Base-by-base conservation (phyloP, 2,329 filamentous ascomycete species). In the Sporothrix phasma region DNA sequence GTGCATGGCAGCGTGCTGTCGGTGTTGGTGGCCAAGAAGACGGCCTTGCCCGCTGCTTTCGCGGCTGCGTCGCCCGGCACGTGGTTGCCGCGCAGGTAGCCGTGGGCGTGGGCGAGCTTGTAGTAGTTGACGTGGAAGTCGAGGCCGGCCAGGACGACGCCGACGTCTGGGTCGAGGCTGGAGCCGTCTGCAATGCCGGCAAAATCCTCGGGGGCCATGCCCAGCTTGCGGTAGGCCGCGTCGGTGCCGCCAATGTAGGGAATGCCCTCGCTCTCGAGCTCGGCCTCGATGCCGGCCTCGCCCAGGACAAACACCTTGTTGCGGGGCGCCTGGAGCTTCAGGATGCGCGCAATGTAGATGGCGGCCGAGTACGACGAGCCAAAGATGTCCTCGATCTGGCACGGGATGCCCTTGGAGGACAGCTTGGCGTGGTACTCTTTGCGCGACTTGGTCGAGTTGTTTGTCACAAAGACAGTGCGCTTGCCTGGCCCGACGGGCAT, bases 371-470 rank as follows among this genome's bases (percentile, higher is more conserved):
- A 99, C 45, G 92, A 89, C 8, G 93, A 96, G 67, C 90, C 92
- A 74, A 99, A 99, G 69, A 99, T 89, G 78, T 99, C 94, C 73
- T 97, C 91, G 49, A 88, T 84, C 65, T 84, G 81, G 70, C 85
- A 87, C 1, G 88, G 87, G 71, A 99, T 96, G 54, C 88, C 89
- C 73, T 97, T 82, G 62, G 79, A 79, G 54, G 88, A 85, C 66
- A 99, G 87, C 73, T 97, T 99, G 79, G 93, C 91, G 74, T 89
- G 88, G 77, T 99, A 99, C 74, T 97, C 92, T 59, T 84, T 80
- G 64, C 94, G 88, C 11, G 93, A 96, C 75, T 99, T 99, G 64
- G 94, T 97, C 72, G 92, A 97, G 79, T 99, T 99, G 79, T 99
- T 99, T 46, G 94, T 99, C 61, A 99, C 94, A 73, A 99, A 99